A percentile compares a stretch with the other conserved stretches of the same genome.
Evolutionary conservation across 2,329 filamentous ascomycete species (phyloP).

Genomic region (Aureobasidium sp.): DNA sequence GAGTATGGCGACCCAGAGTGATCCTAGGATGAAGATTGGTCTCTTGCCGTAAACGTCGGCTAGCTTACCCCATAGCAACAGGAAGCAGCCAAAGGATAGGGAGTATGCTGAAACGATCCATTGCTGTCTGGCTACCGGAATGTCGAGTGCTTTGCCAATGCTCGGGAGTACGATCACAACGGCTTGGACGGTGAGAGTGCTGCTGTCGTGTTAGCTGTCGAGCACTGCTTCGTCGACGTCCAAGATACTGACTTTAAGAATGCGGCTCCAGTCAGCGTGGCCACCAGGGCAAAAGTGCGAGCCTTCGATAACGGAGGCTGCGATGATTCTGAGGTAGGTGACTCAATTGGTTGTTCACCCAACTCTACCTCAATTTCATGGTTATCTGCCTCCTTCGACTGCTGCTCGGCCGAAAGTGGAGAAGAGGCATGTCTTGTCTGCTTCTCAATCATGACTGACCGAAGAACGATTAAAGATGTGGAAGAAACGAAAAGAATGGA

Average conservation of each 20-base stretch:
- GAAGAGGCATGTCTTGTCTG: neutral
- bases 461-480: neutral
- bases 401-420: neutral
- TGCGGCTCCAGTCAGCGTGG: slow-evolving; percentile 25
- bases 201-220: neutral
- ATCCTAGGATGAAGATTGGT: slow-evolving; percentile 57
- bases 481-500: neutral
- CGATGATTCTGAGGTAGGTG: neutral
- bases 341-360: neutral
- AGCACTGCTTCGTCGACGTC: neutral
- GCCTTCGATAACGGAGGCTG: slow-evolving; percentile 21
- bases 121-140: slow-evolving; percentile 30
- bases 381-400: neutral
- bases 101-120: slow-evolving; percentile 63
- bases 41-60: slow-evolving; percentile 62
- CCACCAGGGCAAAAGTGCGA: slow-evolving; percentile 25
- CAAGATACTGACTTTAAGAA: neutral
- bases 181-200: slow-evolving; percentile 28
- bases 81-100: slow-evolving; percentile 60
- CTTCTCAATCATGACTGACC: neutral
- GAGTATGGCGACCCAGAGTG: slow-evolving; percentile 54
- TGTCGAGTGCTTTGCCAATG: slow-evolving; percentile 26
- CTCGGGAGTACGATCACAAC: slow-evolving; percentile 30
- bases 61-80: slow-evolving; percentile 60
- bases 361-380: neutral